Base-by-base conservation (phyloP, 306 rosid species). In the Gynostemma pentaphyllum region DNA sequence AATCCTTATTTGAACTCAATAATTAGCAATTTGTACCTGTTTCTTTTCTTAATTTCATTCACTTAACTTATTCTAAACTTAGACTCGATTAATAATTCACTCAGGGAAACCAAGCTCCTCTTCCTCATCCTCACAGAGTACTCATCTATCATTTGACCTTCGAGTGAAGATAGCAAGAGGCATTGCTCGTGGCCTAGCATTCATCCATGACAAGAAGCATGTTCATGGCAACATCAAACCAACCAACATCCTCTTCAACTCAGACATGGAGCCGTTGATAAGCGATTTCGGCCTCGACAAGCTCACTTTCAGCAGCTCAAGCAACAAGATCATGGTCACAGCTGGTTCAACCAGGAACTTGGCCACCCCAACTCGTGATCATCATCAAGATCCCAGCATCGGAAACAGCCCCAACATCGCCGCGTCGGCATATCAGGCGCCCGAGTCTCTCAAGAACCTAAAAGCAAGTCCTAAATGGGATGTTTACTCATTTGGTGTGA, bases 191-290 rank as follows among this genome's bases (percentile, higher is more conserved):
- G 96, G 90, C 9, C 76, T 92, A 14, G 82, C 78, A 4, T 88
- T 78, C 79, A 75, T 92, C 71, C 98, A 92, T 24, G 98, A 82
- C 49, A 92, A 84, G 88, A 88, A 88, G 45, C 86, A 86, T 32
- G 88, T 92, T 47, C 98, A 92, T 65, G 96, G 85, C 69, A 81
- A 76, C 61, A 63, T 88, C 21, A 92, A 82, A 74, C 94, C 98
- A 0, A 79, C 80, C 74, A 92, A 88, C 77, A 82, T 92, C 16
- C 78, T 88, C 49, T 57, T 92, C 5, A 79, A 37, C 75, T 60
- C 90, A 0, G 83, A 84, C 5, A 88, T 82, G 83, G 95, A 86
- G 65, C 83, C 96, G 2, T 29, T 80, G 27, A 84, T 92, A 42
- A 71, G 82, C 27, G 99, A 92, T 64, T 74, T 92, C 16, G 96